A percentile compares a stretch with the other conserved stretches of the same genome.
Evolutionary conservation across 176 grass and related monocot genomes (phyloP).

Genomic region (Panicum miliaceum): DNA sequence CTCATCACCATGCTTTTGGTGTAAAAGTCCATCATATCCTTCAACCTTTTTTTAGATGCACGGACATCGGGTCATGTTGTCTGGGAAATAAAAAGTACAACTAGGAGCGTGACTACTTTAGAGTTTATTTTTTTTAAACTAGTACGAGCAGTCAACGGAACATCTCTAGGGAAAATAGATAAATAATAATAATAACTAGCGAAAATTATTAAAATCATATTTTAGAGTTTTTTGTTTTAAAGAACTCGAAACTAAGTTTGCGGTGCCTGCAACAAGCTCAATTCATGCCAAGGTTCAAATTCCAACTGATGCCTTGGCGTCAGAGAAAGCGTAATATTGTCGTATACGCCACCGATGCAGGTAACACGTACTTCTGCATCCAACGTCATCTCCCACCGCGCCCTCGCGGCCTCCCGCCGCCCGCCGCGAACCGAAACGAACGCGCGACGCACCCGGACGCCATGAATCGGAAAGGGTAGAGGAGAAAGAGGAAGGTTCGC

Average conservation of each 20-base stretch:
- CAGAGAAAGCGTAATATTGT: neutral
- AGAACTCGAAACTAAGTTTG: neutral
- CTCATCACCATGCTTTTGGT: neutral
- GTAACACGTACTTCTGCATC: neutral
- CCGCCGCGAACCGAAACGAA: slow-evolving; percentile 13
- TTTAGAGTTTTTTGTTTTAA: neutral
- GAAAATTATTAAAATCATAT: neutral
- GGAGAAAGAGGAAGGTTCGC: slow-evolving; percentile 38
- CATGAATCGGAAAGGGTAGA: slow-evolving; percentile 21
- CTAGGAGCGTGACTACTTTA: no score
- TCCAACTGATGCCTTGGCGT: neutral
- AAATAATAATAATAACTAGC: neutral
- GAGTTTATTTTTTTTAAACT: no score
- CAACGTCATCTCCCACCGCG: no score
- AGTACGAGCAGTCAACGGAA: no score
- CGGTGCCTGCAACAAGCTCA: neutral
- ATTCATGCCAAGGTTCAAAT: neutral
- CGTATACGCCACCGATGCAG: neutral
- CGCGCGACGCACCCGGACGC: neutral
- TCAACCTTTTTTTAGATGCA: neutral
- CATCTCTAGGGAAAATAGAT: neutral
- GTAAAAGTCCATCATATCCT: neutral
- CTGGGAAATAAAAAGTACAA: no score
- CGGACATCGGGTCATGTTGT: neutral
- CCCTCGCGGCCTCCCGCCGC: neutral